Evolutionary conservation across 768 basidiomycete genomes (phyloP), one percentile per base, ranked within the genome.

Genomic region (Scleroderma bovista): DNA sequence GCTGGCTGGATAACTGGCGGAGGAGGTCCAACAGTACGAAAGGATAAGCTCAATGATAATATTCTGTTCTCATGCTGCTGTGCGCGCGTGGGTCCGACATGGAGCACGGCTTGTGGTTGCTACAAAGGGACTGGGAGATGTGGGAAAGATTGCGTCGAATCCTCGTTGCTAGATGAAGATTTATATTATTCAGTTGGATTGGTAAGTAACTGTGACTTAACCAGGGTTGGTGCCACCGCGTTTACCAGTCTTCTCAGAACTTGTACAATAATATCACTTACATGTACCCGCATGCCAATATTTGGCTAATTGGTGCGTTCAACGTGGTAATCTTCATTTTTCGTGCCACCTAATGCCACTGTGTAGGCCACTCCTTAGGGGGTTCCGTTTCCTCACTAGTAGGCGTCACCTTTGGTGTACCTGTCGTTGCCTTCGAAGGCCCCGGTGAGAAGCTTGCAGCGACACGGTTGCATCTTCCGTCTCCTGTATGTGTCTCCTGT

Each of bases 61-160:
- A 71, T 94, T n/a, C 70, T 98, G 31, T 95, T 95, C 71, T 87
- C 91, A 4, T 98, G 95, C 68, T 98, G 95, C 66, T 98, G 95
- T 60, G 94, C 93, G 2, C 78, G 88, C 7, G 89, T 97, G n/a
- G 91, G 88, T 31, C 89, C 92, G 47, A 90, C 90, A 0, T 98
- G 95, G 95, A 81, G 79, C 17, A 77, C 95, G 0, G 95, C 96
- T 1, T 98, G 95, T 63, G 86, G 80, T 44, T 98, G 95, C 67
- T 86, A 85, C 61, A 72, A 81, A 7, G 80, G 89, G 2, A 70
- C 77, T 13, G 80, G 83, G 65, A 84, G 80, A 54, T 98, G 95
- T 64, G 83, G 87, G 53, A 79, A 84, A 56, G 75, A 75, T 3
- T 98, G 95, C 66, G 58, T 96, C 20, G 89, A 97, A 66, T 68